Conservation (phyloP, 345 rosid species). For the Theobroma cacao region DNA sequence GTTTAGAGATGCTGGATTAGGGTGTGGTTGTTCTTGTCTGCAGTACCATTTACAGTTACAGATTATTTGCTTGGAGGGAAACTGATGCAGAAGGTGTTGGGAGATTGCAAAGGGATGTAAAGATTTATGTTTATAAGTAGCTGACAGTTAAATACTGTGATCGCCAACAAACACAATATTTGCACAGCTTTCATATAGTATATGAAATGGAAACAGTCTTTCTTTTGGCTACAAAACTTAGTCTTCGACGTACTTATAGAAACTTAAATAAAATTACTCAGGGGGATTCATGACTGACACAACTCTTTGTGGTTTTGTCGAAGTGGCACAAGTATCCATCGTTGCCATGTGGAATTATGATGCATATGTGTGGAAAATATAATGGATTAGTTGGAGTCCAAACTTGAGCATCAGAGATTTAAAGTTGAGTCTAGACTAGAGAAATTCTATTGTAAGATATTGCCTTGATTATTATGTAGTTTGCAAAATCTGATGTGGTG, state of each 20-base stretch:
- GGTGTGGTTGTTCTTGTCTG: background rate
- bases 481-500: background rate
- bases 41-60: background rate
- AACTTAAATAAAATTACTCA: background rate
- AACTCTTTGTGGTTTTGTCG: background rate
- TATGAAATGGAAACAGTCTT: no score
- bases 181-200: no score
- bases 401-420: background rate
- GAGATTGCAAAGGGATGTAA: background rate
- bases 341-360: background rate
- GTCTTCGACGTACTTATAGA: no score
- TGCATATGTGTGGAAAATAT: background rate
- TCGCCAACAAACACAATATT: no score
- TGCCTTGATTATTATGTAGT: background rate
- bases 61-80: background rate
- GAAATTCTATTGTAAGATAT: background rate
- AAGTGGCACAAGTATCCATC: background rate
- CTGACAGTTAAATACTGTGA: background rate
- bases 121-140: background rate
- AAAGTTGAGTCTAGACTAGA: background rate
- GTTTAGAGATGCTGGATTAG: background rate
- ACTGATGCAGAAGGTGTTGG: background rate
- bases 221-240: no score
- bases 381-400: background rate
- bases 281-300: background rate